A percentile compares a stretch with the other conserved stretches of the same genome.
Evolutionary conservation across 345 rosid species (phyloP).

Genomic region (Punica granatum): DNA sequence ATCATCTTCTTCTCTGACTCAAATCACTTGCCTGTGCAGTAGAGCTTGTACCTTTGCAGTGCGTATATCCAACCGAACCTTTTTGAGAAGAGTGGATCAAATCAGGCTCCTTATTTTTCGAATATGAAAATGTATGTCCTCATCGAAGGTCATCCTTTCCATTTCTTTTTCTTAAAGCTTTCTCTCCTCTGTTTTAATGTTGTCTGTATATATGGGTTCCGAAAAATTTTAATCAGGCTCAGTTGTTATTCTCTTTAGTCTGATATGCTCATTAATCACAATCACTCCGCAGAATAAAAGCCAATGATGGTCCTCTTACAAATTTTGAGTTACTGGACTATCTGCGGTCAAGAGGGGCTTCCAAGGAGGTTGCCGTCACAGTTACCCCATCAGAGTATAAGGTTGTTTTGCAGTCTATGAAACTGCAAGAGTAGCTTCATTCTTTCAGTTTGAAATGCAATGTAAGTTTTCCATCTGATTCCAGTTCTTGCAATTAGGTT

Average conservation of each 20-base stretch:
- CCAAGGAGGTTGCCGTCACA: slow-evolving; percentile 56
- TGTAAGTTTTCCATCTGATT: not conserved
- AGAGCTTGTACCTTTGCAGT: not conserved
- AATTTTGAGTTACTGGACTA: slow-evolving; percentile 72
- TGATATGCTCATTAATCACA: not conserved
- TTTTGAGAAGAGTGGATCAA: not conserved
- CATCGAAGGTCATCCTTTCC: not conserved
- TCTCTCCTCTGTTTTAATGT: not conserved
- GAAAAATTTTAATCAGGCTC: not conserved
- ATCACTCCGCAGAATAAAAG: slow-evolving; percentile 46
- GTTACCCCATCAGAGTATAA: slow-evolving; percentile 59
- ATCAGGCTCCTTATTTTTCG: not conserved
- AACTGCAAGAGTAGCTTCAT: not conserved
- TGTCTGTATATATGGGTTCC: not conserved
- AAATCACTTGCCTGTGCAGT: not conserved
- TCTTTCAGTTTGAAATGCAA: not conserved
- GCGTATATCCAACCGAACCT: not conserved
- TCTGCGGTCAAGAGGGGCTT: slow-evolving; percentile 66
- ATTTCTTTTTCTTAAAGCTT: not conserved
- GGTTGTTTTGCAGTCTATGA: slow-evolving; percentile 24
- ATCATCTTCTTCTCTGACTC: not conserved
- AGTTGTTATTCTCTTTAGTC: not conserved
- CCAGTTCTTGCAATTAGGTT: slow-evolving; percentile 31
- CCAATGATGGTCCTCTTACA: slow-evolving; percentile 61
- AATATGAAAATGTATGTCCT: slow-evolving; percentile 9